Percentiles rank a stretch among this genome's conserved stretches.
Evolutionary conservation across 768 basidiomycete genomes (phyloP).

Genomic region (Lactifluus rugatus): DNA sequence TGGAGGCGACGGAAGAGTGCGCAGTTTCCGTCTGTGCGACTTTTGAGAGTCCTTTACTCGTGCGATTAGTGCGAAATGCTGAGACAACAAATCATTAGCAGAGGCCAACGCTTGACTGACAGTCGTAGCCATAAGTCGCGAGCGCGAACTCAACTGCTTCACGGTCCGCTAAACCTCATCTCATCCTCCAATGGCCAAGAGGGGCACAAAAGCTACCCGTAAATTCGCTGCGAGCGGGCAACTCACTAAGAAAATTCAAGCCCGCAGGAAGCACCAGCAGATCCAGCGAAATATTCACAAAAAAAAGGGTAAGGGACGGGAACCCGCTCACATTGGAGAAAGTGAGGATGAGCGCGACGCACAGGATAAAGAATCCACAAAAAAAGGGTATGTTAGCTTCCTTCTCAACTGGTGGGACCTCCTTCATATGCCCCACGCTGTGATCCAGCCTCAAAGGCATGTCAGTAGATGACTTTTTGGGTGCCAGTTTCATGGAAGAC

Average conservation of each 20-base stretch:
- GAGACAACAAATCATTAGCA: conserved; percentile 55
- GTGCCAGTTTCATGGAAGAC: conserved; percentile 61
- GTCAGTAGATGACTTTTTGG: conserved; percentile 72
- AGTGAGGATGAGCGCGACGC: conserved; percentile 25
- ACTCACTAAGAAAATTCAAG: conserved; percentile 78
- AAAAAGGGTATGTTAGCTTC: conserved; percentile 11
- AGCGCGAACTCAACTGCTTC: no score
- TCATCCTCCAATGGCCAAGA: conserved; percentile 35
- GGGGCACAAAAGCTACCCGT: conserved; percentile 69
- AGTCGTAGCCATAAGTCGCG: conserved; percentile 20
- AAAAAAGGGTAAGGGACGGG: conserved; percentile 32
- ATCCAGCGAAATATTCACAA: conserved; percentile 60
- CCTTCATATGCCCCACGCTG: neutral
- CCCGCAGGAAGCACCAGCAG: conserved; percentile 73
- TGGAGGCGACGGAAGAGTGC: conserved; percentile 44
- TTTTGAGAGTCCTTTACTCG: conserved; percentile 50
- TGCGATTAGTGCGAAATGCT: conserved; percentile 49
- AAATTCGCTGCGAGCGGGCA: conserved; percentile 86
- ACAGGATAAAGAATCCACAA: conserved; percentile 23
- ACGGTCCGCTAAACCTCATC: no score
- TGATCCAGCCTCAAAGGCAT: conserved; percentile 38
- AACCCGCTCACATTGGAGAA: conserved; percentile 21
- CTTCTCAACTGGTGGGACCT: neutral
- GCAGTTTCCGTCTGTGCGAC: conserved; percentile 45
- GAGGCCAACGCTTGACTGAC: conserved; percentile 39